phyloP scores from a whole-genome alignment of 192 early-diverging fungal genomes.

The Neocallimastix lanati region DNA sequence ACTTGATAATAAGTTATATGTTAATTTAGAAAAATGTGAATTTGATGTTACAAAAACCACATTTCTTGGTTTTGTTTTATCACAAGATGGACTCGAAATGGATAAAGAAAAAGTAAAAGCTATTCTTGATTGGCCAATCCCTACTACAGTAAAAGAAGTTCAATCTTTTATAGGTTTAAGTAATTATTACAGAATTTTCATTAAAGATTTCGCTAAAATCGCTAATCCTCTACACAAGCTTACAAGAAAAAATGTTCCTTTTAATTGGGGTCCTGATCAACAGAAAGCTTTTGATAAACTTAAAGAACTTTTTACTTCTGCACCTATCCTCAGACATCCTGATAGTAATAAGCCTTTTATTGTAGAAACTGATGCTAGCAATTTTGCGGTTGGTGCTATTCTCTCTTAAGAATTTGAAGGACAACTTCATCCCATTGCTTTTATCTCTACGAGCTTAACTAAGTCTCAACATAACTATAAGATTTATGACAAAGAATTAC shows the following conservation, averaged over 20 bases:
- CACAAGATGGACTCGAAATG: constrained; percentile 11
- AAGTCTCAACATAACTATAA: constrained; percentile 9
- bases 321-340: constrained; percentile 10
- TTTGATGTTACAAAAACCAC: neutral
- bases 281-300: constrained; percentile 10
- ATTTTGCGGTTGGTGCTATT: constrained; percentile 14
- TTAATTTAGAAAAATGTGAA: constrained; percentile 19
- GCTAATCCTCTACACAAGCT: constrained; percentile 8
- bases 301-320: constrained; percentile 7
- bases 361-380: constrained; percentile 18
- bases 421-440: constrained; percentile 7
- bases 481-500: constrained; percentile 7
- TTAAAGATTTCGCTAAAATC: constrained; percentile 5
- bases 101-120: constrained; percentile 10
- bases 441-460: constrained; percentile 2
- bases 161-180: constrained; percentile 9
- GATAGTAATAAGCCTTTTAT: constrained; percentile 9
- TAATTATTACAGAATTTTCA: constrained; percentile 13
- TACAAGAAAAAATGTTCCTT: neutral
- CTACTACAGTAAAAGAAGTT: constrained; percentile 1
- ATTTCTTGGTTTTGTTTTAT: constrained; percentile 12
- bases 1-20: constrained; percentile 7
- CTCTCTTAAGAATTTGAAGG: constrained; percentile 7
- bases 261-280: constrained; percentile 1
- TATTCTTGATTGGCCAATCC: constrained; percentile 9